These are phyloP conservation scores for Ogataea nakhonphanomensis DNA, from an alignment of 805 yeast species.

Conservation along the genomic window DNA sequence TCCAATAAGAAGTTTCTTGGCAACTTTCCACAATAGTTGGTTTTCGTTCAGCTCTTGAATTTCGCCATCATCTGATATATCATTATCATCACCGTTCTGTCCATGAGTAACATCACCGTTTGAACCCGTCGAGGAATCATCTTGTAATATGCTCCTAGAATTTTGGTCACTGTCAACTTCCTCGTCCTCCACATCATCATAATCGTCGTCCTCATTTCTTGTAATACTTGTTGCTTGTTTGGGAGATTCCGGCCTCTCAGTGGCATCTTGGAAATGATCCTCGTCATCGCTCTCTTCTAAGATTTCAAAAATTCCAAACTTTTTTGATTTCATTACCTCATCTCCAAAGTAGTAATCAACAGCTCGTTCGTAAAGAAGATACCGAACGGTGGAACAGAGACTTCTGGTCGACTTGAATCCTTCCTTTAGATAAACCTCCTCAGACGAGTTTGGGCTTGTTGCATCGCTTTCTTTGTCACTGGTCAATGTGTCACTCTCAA, in stretches of 20 bases:
- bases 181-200: conserved; percentile 17
- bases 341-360: conserved; percentile 38
- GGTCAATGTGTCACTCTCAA: conserved; percentile 22
- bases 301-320: conserved; percentile 18
- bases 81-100: not conserved
- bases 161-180: conserved; percentile 14
- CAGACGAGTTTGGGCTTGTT: conserved; percentile 7
- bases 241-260: conserved; percentile 8
- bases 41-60: not conserved
- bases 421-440: conserved; percentile 41
- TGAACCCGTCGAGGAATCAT: not conserved
- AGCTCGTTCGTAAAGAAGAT: conserved; percentile 70
- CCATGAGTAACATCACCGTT: not conserved
- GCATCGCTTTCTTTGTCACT: not conserved
- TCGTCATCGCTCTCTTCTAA: conserved; percentile 30
- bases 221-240: conserved; percentile 2
- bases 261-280: conserved; percentile 22
- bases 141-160: conserved; percentile 5
- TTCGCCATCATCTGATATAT: not conserved
- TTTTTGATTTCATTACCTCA: conserved; percentile 2
- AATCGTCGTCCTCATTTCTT: conserved; percentile 31
- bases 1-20: conserved; percentile 18
- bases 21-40: conserved; percentile 13
- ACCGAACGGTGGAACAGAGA: conserved; percentile 61
- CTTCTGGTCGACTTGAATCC: conserved; percentile 49